phyloP scores from a whole-genome alignment of 2,329 filamentous ascomycete genomes.

The Dactylonectria macrodidyma region DNA sequence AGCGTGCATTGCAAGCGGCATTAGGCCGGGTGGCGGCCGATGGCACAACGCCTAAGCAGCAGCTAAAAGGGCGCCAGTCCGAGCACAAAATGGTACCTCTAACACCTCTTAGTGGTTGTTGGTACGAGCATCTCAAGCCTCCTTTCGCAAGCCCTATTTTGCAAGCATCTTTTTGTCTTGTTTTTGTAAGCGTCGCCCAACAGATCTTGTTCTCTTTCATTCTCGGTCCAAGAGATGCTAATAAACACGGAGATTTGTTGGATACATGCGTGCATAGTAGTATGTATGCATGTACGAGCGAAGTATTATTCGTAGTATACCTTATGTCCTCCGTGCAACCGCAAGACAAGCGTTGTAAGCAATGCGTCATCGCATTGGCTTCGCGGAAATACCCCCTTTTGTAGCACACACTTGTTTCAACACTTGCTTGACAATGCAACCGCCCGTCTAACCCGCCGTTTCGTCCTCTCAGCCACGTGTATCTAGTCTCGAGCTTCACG shows the following conservation, averaged over 20 bases:
- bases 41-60: constrained; percentile 7
- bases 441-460: background rate
- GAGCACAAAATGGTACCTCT: constrained; percentile 23
- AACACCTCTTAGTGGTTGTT: background rate
- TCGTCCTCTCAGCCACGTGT: background rate
- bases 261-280: no score
- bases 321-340: no score
- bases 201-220: no score
- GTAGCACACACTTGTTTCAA: no score
- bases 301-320: no score
- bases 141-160: background rate
- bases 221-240: background rate
- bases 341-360: background rate
- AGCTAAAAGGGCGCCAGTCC: constrained; percentile 26
- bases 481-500: background rate
- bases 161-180: background rate
- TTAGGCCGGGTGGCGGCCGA: constrained; percentile 21
- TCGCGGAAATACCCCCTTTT: background rate
- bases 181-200: background rate
- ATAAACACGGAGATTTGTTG: background rate
- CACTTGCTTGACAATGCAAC: background rate
- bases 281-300: no score
- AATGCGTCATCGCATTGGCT: background rate
- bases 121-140: constrained; percentile 15
- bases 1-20: background rate